phyloP scores from a whole-genome alignment of 2,329 filamentous ascomycete species.

The Tolypocladium guangdongense region DNA sequence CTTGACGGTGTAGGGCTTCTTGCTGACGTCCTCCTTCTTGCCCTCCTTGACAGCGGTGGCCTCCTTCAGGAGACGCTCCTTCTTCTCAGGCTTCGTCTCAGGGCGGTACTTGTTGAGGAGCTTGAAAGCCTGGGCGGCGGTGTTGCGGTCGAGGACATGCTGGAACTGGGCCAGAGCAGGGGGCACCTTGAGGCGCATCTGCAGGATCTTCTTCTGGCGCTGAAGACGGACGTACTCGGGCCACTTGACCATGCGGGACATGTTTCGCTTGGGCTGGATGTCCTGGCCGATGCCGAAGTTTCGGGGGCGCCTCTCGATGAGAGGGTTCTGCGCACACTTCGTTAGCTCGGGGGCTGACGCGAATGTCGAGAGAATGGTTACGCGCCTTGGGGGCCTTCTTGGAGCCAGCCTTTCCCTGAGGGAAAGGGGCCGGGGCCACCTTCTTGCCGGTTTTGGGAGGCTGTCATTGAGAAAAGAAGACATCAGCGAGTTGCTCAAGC shows the following conservation, averaged over 20 bases:
- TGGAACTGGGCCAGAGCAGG: conserved; percentile 96
- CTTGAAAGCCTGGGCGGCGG: conserved; percentile 95
- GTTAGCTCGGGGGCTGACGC: neutral
- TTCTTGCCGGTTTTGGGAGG: conserved; percentile 98
- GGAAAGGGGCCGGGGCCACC: conserved; percentile 93
- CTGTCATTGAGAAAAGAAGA: conserved; percentile 99
- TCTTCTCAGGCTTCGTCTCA: conserved; percentile 99
- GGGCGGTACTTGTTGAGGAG: conserved; percentile 99
- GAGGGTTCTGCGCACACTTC: conserved; percentile 64
- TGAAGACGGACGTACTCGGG: conserved; percentile 98
- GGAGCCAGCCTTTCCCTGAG: conserved; percentile 76
- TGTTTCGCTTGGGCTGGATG: conserved; percentile 92
- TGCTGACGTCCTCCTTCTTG: conserved; percentile 99
- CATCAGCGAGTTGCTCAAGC: conserved; percentile 82
- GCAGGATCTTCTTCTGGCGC: conserved; percentile 88
- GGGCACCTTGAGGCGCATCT: conserved; percentile 96
- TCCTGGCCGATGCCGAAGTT: conserved; percentile 99
- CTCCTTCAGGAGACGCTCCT: conserved; percentile 97
- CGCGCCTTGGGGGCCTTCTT: conserved; percentile 97
- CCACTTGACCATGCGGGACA: conserved; percentile 98
- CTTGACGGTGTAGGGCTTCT: conserved; percentile 99
- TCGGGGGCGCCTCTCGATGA: conserved; percentile 93
- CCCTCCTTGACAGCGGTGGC: conserved; percentile 95
- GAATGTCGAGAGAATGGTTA: conserved; percentile 13
- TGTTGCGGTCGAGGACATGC: conserved; percentile 93